Evolutionary conservation across 2,329 filamentous ascomycete species (phyloP).

Genomic region (Aspergillus calidoustus): DNA sequence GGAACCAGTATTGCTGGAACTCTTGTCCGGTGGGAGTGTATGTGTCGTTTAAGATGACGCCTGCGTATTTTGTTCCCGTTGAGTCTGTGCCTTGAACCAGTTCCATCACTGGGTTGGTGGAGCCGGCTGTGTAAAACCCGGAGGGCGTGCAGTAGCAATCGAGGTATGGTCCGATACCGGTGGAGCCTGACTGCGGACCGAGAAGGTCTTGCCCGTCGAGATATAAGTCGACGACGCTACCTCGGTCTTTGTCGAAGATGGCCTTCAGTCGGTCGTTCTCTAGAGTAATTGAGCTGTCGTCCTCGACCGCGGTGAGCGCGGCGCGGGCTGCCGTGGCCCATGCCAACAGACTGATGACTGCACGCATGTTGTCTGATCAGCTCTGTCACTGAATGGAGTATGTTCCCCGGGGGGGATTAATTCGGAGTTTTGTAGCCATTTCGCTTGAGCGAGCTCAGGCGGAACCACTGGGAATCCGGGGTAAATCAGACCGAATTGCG

Average conservation of each 20-base stretch:
- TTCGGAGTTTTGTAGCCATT: not conserved
- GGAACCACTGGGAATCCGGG: not conserved
- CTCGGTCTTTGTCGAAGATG: slow-evolving; percentile 49
- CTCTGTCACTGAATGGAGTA: not conserved
- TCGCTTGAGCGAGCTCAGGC: not conserved
- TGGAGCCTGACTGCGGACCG: slow-evolving; percentile 48
- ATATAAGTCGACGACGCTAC: slow-evolving; percentile 48
- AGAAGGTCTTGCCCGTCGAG: slow-evolving; percentile 60
- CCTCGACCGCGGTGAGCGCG: slow-evolving; percentile 26
- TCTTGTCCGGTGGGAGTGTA: slow-evolving; percentile 63
- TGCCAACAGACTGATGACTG: slow-evolving; percentile 1
- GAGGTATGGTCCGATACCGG: slow-evolving; percentile 62
- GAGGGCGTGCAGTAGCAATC: slow-evolving; percentile 67
- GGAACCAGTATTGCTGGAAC: slow-evolving; percentile 69
- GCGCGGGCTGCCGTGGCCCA: slow-evolving; percentile 21
- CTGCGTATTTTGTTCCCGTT: slow-evolving; percentile 58
- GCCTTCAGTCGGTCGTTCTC: slow-evolving; percentile 52
- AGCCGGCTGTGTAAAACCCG: slow-evolving; percentile 64
- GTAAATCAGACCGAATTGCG: slow-evolving; percentile 13
- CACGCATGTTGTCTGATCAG: slow-evolving; percentile 16
- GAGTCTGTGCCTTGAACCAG: slow-evolving; percentile 58
- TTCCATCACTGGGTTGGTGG: slow-evolving; percentile 53
- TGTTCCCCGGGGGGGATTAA: not conserved
- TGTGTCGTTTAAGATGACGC: slow-evolving; percentile 63
- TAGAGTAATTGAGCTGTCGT: slow-evolving; percentile 36